Evolutionary conservation across 805 yeast species (phyloP).

Genomic region (Myxozyma nipponensis): DNA sequence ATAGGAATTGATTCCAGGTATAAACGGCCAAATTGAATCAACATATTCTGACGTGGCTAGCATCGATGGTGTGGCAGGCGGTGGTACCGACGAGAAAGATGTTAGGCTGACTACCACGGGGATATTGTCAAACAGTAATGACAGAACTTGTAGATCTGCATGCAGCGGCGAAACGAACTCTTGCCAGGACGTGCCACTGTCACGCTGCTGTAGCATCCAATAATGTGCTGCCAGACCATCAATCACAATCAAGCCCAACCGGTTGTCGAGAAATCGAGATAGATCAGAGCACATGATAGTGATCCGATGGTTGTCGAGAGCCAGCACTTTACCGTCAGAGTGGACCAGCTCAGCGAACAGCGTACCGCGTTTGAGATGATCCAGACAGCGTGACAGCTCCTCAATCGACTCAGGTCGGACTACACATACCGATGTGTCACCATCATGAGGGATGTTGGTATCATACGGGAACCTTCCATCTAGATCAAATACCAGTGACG

Average conservation of each 20-base stretch:
- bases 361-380: background rate
- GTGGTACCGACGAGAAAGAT: background rate
- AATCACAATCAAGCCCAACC: conserved; percentile 3
- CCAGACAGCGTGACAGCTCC: background rate
- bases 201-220: conserved; percentile 2
- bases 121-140: background rate
- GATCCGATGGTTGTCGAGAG: background rate
- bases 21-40: conserved; percentile 12
- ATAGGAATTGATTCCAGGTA: conserved; percentile 13
- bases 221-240: conserved; percentile 16
- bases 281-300: background rate
- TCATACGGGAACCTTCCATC: conserved; percentile 17
- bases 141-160: background rate
- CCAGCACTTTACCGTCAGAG: background rate
- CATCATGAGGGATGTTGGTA: background rate
- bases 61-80: background rate
- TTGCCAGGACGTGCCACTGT: background rate
- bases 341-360: background rate
- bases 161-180: background rate
- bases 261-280: background rate
- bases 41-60: background rate
- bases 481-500: conserved; percentile 19
- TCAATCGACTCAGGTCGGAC: background rate
- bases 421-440: background rate
- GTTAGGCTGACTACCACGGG: conserved; percentile 3